Conservation (phyloP, 257 asterid genomes). For the Nicotiana tomentosiformis region DNA sequence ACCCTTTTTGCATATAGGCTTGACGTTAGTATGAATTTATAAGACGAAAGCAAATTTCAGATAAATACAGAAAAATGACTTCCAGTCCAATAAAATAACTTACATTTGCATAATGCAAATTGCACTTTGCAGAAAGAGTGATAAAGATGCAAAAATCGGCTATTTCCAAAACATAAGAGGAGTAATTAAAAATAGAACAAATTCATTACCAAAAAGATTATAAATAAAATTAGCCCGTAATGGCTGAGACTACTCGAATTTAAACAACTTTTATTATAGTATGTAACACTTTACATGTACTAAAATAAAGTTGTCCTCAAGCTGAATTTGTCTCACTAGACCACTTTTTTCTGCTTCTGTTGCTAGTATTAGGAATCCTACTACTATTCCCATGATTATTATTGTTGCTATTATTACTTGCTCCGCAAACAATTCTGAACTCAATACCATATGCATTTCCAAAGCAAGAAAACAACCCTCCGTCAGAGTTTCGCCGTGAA, state of each 20-base stretch:
- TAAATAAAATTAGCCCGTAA: neutral
- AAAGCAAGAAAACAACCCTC: conserved; percentile 52
- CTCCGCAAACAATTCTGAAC: conserved; percentile 63
- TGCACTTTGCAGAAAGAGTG: no score
- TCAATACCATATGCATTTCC: conserved; percentile 59
- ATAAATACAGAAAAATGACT: no score
- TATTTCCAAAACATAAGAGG: no score
- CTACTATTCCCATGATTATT: neutral
- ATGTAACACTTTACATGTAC: neutral
- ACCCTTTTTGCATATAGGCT: no score
- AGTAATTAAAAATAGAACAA: neutral
- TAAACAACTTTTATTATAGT: neutral
- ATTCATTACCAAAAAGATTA: neutral
- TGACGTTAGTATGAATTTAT: no score
- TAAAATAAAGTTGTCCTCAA: conserved; percentile 2
- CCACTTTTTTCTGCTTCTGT: conserved; percentile 25
- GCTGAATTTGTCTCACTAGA: conserved; percentile 30
- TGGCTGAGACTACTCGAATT: neutral
- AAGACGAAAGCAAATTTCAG: no score
- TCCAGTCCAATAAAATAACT: no score
- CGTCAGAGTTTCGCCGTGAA: conserved; percentile 34
- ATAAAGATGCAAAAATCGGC: no score
- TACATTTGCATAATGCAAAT: no score
- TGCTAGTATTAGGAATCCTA: conserved; percentile 13
- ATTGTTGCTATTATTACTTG: neutral